Evolutionary conservation across 1,139 yeast genomes (phyloP), one percentile per base, ranked within the genome.

Genomic region (Blastobotrys malaysiensis): DNA sequence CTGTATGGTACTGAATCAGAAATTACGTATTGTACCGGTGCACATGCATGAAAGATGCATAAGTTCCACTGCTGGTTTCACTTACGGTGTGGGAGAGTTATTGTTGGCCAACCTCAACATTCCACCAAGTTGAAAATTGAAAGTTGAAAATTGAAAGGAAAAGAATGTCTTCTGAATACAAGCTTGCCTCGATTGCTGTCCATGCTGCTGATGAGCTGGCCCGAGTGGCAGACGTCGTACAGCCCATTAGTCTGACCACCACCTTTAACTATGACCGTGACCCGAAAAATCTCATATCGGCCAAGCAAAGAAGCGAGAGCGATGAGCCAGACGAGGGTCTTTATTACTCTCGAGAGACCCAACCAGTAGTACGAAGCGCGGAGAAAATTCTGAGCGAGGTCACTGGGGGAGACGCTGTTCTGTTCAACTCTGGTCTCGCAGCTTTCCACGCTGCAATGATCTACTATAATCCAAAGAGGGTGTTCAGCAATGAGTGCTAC

Each of bases 211-310:
- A 65, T 45, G 55, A 54, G 1, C 52, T 65, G n/a, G 67, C 67
- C 27, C 50, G 48, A 24, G 57, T 63, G 20, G 24, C 73, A 2
- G 93, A 86, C 63, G 87, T 86, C 11, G 82, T 85, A 0, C 84
- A 95, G 4, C 96, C 97, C 20, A 83, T 91, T 55, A 87, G 86
- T 60, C 83, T 88, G 5, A 71, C 95, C 1, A 86, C 97, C 5
- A 91, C 96, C 0, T 90, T 74, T 68, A 76, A 80, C 51, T 90
- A 90, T 69, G 71, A 79, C 21, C 66, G 75, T 1, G 78, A 88
- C 60, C 90, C 93, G 0, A 73, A 69, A 0, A 70, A 77, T 43
- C 63, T 77, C 52, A 67, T 73, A 13, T 77, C 81, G 24, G 77
- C 77, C 5, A 63, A 62, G 1, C 82, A 79, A n/a, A n/a, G n/a